phyloP scores from a whole-genome alignment of 2,329 filamentous ascomycete genomes.

The Pseudogymnoascus sp. region DNA sequence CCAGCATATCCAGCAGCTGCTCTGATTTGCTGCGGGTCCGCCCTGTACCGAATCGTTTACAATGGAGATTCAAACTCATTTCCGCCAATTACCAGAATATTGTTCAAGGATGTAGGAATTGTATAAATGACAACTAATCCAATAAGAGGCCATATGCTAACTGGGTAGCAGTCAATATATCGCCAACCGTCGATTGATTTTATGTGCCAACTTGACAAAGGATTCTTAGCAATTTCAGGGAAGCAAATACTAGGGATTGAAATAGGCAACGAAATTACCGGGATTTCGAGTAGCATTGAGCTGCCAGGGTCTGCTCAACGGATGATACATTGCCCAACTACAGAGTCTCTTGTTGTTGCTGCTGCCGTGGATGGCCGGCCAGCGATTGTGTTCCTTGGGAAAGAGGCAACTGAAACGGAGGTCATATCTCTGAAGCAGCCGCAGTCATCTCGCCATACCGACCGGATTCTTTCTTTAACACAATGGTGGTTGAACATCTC shows the following conservation, averaged over 20 bases:
- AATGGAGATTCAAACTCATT: background rate
- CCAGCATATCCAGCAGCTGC: constrained; percentile 18
- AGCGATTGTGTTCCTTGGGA: constrained; percentile 44
- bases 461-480: background rate
- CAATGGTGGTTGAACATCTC: constrained; percentile 1
- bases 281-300: background rate
- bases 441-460: background rate
- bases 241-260: background rate
- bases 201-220: background rate
- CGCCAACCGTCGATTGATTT: background rate
- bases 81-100: constrained; percentile 1
- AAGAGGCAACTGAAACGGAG: background rate
- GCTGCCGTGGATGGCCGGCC: constrained; percentile 35
- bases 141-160: background rate
- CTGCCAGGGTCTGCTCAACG: constrained; percentile 19
- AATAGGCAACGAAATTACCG: background rate
- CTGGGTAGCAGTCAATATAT: background rate
- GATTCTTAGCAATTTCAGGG: background rate
- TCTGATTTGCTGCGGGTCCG: constrained; percentile 42
- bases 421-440: background rate
- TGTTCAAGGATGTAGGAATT: background rate
- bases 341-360: constrained; percentile 47
- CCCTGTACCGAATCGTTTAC: constrained; percentile 25
- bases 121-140: background rate
- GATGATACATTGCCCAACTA: constrained; percentile 45